These are phyloP conservation scores for Solanum chiquidenum DNA, from an alignment of 257 asterid species.

Conservation along the genomic window DNA sequence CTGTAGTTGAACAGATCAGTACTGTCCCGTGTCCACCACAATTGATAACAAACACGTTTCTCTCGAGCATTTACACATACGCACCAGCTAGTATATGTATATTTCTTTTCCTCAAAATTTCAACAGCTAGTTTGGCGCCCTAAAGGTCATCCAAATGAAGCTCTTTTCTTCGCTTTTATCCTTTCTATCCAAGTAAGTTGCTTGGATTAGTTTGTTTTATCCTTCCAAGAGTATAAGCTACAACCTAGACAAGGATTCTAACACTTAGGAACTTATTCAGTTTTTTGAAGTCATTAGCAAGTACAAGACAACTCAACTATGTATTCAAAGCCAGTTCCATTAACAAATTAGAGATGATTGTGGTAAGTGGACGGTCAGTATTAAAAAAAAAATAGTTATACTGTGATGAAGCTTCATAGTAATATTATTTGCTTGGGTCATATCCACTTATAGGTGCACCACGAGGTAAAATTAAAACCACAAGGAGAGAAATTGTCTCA, in stretches of 20 bases:
- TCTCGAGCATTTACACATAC: background rate
- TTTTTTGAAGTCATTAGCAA: background rate
- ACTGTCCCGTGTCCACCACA: background rate
- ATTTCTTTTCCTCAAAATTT: background rate
- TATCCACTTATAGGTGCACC: background rate
- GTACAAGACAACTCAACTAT: background rate
- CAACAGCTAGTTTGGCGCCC: background rate
- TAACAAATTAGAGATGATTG: background rate
- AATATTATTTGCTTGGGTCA: background rate
- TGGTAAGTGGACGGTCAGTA: background rate
- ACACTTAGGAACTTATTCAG: background rate
- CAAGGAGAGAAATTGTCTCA: background rate
- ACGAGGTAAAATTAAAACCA: background rate
- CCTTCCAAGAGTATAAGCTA: background rate
- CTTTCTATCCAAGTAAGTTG: background rate
- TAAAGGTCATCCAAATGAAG: background rate
- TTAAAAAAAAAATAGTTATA: background rate
- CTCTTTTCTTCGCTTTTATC: background rate
- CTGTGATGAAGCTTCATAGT: background rate
- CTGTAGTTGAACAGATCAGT: background rate
- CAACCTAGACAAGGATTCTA: background rate
- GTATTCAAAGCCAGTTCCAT: background rate
- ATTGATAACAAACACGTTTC: background rate
- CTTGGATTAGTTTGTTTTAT: background rate
- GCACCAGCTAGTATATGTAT: background rate